These are phyloP conservation scores for Narthecium ossifragum DNA, from an alignment of 106 monocot species.

Conservation along the genomic window DNA sequence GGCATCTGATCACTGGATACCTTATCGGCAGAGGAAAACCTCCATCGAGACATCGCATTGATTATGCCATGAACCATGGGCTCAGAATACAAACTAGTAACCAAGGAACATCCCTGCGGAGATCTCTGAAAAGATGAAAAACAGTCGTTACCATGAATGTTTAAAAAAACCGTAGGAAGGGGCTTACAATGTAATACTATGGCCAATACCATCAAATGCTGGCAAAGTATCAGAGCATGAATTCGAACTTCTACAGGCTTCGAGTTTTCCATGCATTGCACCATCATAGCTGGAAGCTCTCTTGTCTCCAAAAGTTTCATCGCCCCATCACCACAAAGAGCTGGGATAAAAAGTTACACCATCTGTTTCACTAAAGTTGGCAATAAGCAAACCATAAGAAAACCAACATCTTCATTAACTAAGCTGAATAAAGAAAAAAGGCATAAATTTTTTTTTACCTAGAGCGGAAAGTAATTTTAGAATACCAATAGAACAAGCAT, in stretches of 20 bases:
- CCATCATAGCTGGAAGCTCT: slow-evolving; percentile 32
- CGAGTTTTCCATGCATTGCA: slow-evolving; percentile 22
- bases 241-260: slow-evolving; percentile 21
- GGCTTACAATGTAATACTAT: neutral
- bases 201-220: slow-evolving; percentile 41
- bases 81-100: slow-evolving; percentile 35
- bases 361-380: neutral
- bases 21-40: slow-evolving; percentile 26
- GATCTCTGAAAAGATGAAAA: slow-evolving; percentile 47
- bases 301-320: slow-evolving; percentile 47
- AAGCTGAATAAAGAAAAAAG: slow-evolving; percentile 10
- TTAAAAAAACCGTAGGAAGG: neutral
- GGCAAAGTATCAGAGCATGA: slow-evolving; percentile 53
- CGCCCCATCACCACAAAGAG: slow-evolving; percentile 76
- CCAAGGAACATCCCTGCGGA: slow-evolving; percentile 34
- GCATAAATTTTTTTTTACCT: slow-evolving; percentile 40
- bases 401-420: neutral
- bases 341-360: slow-evolving; percentile 29
- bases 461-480: slow-evolving; percentile 58
- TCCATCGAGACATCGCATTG: slow-evolving; percentile 47
- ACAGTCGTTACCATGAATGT: neutral
- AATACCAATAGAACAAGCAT: slow-evolving; percentile 19
- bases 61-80: slow-evolving; percentile 53
- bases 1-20: slow-evolving; percentile 34
- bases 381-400: neutral